Percentiles rank a stretch among this genome's conserved stretches.
These are phyloP conservation scores for Trichoderma sp. DNA, from an alignment of 2,329 filamentous ascomycete genomes.

Conservation along the genomic window DNA sequence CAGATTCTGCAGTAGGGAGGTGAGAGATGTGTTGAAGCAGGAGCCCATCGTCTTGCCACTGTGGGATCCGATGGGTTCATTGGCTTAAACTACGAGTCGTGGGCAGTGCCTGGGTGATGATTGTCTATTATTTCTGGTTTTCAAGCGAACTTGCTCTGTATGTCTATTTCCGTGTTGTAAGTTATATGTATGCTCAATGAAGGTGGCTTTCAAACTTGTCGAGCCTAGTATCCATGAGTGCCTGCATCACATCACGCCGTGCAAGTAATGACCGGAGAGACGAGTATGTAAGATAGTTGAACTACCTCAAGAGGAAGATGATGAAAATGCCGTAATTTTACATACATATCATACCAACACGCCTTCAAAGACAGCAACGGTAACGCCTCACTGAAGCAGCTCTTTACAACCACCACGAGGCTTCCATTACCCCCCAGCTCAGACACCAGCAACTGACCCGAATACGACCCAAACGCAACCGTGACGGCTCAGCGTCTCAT, in stretches of 20 bases:
- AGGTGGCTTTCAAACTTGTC: background rate
- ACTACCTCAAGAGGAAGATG: background rate
- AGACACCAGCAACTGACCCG: background rate
- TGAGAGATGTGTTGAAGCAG: slow-evolving; percentile 67
- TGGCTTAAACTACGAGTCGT: slow-evolving; percentile 50
- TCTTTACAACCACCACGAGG: background rate
- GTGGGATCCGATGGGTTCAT: slow-evolving; percentile 77
- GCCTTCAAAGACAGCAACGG: background rate
- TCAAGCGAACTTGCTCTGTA: background rate
- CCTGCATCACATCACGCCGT: background rate
- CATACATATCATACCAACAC: background rate
- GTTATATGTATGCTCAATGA: background rate
- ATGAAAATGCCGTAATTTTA: background rate
- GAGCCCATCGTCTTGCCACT: slow-evolving; percentile 68
- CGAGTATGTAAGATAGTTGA: background rate
- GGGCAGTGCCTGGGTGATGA: background rate
- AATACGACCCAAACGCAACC: background rate
- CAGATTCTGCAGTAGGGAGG: slow-evolving; percentile 59
- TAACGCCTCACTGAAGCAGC: background rate
- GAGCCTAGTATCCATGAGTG: background rate
- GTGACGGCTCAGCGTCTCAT: background rate
- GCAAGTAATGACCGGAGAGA: background rate
- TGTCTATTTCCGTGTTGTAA: background rate
- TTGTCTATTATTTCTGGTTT: background rate
- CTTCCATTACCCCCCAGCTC: background rate